A percentile compares a stretch with the other conserved stretches of the same genome.
These are phyloP conservation scores for Populus nigra DNA, from an alignment of 345 rosid genomes.

Conservation along the genomic window DNA sequence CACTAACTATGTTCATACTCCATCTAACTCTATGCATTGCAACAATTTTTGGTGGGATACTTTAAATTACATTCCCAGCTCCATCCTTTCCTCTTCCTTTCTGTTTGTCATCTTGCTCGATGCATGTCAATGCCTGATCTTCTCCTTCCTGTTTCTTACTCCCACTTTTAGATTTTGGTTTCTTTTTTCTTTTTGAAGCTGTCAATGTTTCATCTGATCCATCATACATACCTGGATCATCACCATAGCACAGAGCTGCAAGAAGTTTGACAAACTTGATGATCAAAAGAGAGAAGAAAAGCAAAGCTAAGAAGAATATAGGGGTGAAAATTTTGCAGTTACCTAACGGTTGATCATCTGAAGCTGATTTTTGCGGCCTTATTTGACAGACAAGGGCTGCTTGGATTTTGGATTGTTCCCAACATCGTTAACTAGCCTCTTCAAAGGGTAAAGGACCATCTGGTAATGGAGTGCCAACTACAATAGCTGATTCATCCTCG, in stretches of 20 bases:
- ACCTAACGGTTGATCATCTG: conserved; percentile 37
- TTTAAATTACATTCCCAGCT: conserved; percentile 17
- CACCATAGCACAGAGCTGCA: conserved; percentile 50
- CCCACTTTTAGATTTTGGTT: conserved; percentile 26
- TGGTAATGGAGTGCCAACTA: conserved; percentile 44
- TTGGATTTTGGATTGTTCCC: conserved; percentile 39
- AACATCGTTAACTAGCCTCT: conserved; percentile 41
- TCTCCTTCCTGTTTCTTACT: conserved; percentile 20
- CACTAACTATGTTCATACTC: conserved; percentile 86
- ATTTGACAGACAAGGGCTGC: conserved; percentile 31
- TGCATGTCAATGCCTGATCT: conserved; percentile 19
- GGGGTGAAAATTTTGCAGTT: background rate
- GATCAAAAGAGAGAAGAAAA: conserved; percentile 1
- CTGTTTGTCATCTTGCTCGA: background rate
- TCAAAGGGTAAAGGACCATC: conserved; percentile 41
- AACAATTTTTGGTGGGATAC: conserved; percentile 56
- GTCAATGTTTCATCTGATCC: conserved; percentile 38
- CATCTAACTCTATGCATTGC: conserved; percentile 75
- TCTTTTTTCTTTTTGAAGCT: conserved; percentile 25
- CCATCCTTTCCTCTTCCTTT: conserved; percentile 22
- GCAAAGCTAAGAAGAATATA: background rate
- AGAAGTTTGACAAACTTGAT: background rate
- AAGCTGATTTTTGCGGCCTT: conserved; percentile 17
- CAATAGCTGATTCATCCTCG: conserved; percentile 48
- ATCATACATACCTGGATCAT: conserved; percentile 41